phyloP scores from a whole-genome alignment of 306 rosid species.

The Sophora flavescens region DNA sequence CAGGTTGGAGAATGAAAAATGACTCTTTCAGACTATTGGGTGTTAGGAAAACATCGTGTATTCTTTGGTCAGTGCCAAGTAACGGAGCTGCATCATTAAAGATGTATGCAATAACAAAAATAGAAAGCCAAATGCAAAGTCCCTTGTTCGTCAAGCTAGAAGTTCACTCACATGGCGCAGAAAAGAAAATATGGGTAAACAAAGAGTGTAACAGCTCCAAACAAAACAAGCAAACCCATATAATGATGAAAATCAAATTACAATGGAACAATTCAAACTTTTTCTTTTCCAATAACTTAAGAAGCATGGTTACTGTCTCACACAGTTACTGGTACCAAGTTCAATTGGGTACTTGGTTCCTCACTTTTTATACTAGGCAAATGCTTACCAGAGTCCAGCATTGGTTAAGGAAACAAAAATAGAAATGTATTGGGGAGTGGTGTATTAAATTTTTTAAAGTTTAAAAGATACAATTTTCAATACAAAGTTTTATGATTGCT shows the following conservation, averaged over 20 bases:
- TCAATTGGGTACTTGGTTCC: no score
- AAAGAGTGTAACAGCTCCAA: conserved; percentile 14
- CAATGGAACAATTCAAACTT: conserved; percentile 35
- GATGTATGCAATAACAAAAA: conserved; percentile 56
- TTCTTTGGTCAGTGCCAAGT: conserved; percentile 36
- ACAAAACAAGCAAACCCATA: conserved; percentile 40
- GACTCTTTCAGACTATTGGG: conserved; percentile 32
- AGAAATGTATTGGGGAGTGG: no score
- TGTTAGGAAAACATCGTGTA: conserved; percentile 25
- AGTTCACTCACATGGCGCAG: conserved; percentile 10
- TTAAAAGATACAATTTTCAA: no score
- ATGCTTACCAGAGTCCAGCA: no score
- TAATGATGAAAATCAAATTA: conserved; percentile 20
- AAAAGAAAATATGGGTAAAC: background rate
- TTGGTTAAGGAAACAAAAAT: no score
- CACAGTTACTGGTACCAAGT: no score
- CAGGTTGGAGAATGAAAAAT: conserved; percentile 15
- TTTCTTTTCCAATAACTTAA: background rate
- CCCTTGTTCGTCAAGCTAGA: conserved; percentile 16
- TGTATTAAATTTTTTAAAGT: no score
- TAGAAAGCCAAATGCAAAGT: conserved; percentile 56
- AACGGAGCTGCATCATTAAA: conserved; percentile 46
- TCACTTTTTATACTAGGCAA: no score
- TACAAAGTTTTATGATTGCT: no score
- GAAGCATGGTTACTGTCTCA: conserved; percentile 38